Evolutionary conservation across 1,284 basidiomycete genomes (phyloP), one percentile per base, ranked within the genome.

Genomic region (Pseudozyma pruni): DNA sequence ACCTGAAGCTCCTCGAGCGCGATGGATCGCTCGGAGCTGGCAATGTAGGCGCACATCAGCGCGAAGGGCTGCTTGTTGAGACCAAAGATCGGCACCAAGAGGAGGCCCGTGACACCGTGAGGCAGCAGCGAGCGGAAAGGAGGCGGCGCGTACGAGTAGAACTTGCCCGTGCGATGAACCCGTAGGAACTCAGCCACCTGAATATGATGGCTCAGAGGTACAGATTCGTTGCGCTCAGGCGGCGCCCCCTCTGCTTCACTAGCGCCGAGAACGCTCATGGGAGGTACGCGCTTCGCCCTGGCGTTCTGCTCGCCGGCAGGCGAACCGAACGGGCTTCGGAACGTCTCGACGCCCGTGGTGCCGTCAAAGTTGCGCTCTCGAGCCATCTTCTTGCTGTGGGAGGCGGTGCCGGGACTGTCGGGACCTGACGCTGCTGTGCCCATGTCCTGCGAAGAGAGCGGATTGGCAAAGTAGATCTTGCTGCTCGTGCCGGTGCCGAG

Each of bases 31-130:
- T 71, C 91, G 87, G 73, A 91, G 89, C 38, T 89, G 88, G 66
- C 59, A 0, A 90, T 90, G 83, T 94, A 96, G 4, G 92, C 93
- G 75, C 92, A 94, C 33, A 98, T 86, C 74, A 98, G 83, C 2
- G 93, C 93, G 77, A 97, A 97, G 0, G 94, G 93, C 55, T 82
- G 89, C 83, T 93, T 92, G 84, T 96, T 92, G 52, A 96, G 89
- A 67, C 94, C 94, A 83, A 92, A 94, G 45, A 97, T 91, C 1
- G 94, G 94, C 17, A 95, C 78, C 17, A 76, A 37, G 13, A 81
- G 63, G 32, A 78, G 27, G 31, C 70, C 64, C 6, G 62, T 64
- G 20, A 67, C 71, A 20, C 67, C 72, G 6, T 40, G 37, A 8
- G 80, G 78, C 46, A 81, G 60, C 45, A 81, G 60, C 40, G 74